Evolutionary conservation across 2,329 filamentous ascomycete species (phyloP).

Genomic region (Neonectria neomacrospora): DNA sequence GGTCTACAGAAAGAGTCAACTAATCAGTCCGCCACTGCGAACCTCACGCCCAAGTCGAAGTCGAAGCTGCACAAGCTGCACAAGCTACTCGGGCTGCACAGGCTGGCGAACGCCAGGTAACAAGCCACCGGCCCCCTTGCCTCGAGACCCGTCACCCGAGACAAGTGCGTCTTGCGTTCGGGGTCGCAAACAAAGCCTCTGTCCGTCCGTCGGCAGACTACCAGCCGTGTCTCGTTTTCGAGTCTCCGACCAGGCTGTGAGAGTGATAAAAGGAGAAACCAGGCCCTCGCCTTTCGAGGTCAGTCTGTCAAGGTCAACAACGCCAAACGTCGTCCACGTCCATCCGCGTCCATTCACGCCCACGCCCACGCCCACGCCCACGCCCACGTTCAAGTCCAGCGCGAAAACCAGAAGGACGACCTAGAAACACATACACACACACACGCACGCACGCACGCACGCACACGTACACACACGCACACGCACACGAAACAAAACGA

Average conservation of each 20-base stretch:
- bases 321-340: conserved; percentile 7
- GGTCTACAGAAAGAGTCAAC: conserved; percentile 33
- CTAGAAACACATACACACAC: conserved; percentile 10
- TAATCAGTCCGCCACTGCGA: conserved; percentile 8
- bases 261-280: conserved; percentile 20
- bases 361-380: not conserved
- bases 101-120: conserved; percentile 1
- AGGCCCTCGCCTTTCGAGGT: conserved; percentile 7
- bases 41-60: not conserved
- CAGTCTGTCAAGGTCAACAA: conserved; percentile 3
- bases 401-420: conserved; percentile 7
- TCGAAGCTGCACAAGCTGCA: not conserved
- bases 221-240: conserved; percentile 14
- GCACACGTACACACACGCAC: conserved; percentile 16
- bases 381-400: not conserved
- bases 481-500: conserved; percentile 10
- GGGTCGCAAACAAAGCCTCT: conserved; percentile 13
- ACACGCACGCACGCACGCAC: not conserved
- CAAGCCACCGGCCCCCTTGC: conserved; percentile 12
- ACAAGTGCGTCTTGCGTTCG: conserved; percentile 8
- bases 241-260: not conserved
- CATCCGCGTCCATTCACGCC: not conserved
- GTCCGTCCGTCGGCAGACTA: conserved; percentile 5
- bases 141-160: conserved; percentile 11
- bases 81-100: not conserved